These are phyloP conservation scores for Rhinocladiella mackenziei DNA, from an alignment of 2,329 filamentous ascomycete genomes.

Conservation along the genomic window DNA sequence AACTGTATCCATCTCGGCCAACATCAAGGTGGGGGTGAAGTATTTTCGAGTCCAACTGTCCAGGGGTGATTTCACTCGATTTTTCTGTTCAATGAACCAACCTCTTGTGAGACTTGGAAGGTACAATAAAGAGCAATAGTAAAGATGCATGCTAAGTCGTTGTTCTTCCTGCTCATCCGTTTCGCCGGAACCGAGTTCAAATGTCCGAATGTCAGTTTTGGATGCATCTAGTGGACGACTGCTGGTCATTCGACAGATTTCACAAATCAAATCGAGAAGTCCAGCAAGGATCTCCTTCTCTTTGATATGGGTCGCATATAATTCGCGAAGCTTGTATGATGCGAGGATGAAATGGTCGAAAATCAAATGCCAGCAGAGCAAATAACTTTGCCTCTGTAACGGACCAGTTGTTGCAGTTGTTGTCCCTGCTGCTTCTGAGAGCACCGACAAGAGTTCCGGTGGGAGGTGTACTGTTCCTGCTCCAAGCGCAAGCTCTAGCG, in stretches of 20 bases:
- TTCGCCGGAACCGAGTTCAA: slow-evolving; percentile 56
- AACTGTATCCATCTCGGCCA: slow-evolving; percentile 40
- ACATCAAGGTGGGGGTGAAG: slow-evolving; percentile 43
- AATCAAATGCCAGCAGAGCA: slow-evolving; percentile 83
- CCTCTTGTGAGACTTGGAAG: slow-evolving; percentile 72
- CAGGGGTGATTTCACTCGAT: slow-evolving; percentile 72
- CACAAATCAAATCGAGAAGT: slow-evolving; percentile 74
- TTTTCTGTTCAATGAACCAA: slow-evolving; percentile 81
- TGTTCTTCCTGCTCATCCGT: slow-evolving; percentile 66
- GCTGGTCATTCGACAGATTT: slow-evolving; percentile 74
- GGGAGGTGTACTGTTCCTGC: slow-evolving; percentile 63
- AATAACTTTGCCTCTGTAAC: slow-evolving; percentile 69
- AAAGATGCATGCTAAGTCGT: slow-evolving; percentile 80
- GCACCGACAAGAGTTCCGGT: slow-evolving; percentile 76
- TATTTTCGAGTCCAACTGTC: slow-evolving; percentile 81
- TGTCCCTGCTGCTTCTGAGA: slow-evolving; percentile 67
- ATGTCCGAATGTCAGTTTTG: slow-evolving; percentile 66
- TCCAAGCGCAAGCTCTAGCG: slow-evolving; percentile 64
- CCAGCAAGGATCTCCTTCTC: slow-evolving; percentile 61
- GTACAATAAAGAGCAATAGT: slow-evolving; percentile 74
- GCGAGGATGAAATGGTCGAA: slow-evolving; percentile 79
- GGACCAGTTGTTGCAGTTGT: slow-evolving; percentile 65
- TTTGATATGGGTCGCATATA: slow-evolving; percentile 77
- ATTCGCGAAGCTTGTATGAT: slow-evolving; percentile 74
- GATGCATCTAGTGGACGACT: slow-evolving; percentile 66